Evolutionary conservation across 257 asterid species (phyloP), one percentile per base, ranked within the genome.

Genomic region (Nicotiana attenuata): DNA sequence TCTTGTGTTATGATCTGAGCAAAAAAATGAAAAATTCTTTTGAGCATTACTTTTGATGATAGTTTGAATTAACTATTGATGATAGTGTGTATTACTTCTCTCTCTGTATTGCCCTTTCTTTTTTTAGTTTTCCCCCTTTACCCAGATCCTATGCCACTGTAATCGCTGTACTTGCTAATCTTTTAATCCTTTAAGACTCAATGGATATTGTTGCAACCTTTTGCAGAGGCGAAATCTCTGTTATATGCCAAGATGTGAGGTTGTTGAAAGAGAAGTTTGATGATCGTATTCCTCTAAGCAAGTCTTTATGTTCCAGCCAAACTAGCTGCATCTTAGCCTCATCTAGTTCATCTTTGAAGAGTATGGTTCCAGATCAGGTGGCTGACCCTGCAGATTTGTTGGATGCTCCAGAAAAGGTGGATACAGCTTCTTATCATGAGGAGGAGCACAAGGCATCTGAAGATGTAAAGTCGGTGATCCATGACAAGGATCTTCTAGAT

Each of bases 191-290:
- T 13, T 52, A 52, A 24, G 20, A 24, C 45, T 75, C 79, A 73
- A 47, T 75, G 24, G 45, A 24, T 41, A 52, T 75, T 75, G 24
- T 24, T 75, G 61, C 26, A 75, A 38, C 22, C 76, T 78, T 53
- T 83, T 78, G 85, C 92, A 96, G 98, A 75, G 98, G 99, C 79
- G 99, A 96, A 83, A 92, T 94, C 64, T 91, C 92, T 57, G 97
- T 96, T 26, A 91, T 94, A 82, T 91, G 97, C 85, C 87, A 91
- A 28, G 98, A 96, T 81, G 95, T 91, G 85, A 93, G 84, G 85
- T 76, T 86, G 82, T 84, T 92, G n/a, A 92, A 93, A 80, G 89
- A 88, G 86, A 91, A 83, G 83, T 87, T 90, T 61, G 94, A 94
- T 66, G 91, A 88, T 29, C 83, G 73, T 7, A 88, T 90, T 85